Evolutionary conservation across 768 basidiomycete species (phyloP), one percentile per base, ranked within the genome.

Genomic region (Ramaria sp.): DNA sequence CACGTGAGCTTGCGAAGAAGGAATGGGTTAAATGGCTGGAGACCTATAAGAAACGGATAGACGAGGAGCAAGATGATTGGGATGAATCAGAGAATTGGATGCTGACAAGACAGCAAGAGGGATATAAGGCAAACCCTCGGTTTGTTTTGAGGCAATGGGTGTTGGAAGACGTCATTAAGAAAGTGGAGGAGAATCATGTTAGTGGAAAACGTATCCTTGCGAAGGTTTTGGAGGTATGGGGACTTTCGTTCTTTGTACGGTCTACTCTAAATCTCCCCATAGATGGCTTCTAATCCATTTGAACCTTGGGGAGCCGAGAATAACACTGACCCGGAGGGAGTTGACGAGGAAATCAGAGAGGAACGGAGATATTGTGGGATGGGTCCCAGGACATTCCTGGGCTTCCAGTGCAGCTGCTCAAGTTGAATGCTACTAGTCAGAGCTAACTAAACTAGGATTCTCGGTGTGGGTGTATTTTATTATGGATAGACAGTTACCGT

Each of bases 71-170:
- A 30, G 71, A 62, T 0, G 74, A 80, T 58, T 81, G 82, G 80
- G 63, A 60, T 37, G 54, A 51, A 45, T 63, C n/a, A 17, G 57
- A 55, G n/a, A 60, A 54, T 64, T 74, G 37, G 78, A 24, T 33
- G 2, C 81, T 49, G 70, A 76, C 76, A 59, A 71, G 84, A 52
- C 69, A 74, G 58, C 68, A n/a, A 48, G 55, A 64, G 13, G 81
- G 75, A 37, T 78, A 80, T 72, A 76, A 73, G 59, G 67, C 76
- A 30, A 99, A 99, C 66, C 96, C 96, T 17, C 76, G 93, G 37
- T 98, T 99, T 69, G 83, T 95, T 34, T 70, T 98, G 59, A 75
- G 96, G 59, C 96, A 98, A 70, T 98, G 96, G 96, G 72, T 98
- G 9, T 75, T 99, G 34, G 93, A 98, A 67, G 94, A 98, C 65